Percentiles rank a stretch among this genome's conserved stretches.
Conservation (phyloP, 345 rosid genomes). For the Eucalyptus sideroxylon region DNA sequence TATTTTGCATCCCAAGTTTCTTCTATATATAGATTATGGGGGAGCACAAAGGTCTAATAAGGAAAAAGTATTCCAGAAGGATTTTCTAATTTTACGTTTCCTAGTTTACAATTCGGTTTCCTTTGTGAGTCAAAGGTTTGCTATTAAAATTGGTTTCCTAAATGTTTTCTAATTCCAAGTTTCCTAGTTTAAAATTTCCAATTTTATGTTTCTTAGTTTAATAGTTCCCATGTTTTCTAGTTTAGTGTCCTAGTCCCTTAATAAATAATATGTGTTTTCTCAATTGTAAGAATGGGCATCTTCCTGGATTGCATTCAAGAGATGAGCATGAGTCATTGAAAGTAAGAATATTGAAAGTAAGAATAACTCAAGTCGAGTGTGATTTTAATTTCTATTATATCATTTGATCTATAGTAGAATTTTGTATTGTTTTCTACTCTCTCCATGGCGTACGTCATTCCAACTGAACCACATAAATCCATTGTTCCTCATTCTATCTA, state of each 20-base stretch:
- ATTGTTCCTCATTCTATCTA: rapidly evolving
- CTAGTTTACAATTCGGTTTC: not conserved
- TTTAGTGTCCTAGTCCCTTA: not conserved
- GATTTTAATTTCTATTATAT: not conserved
- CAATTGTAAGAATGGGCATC: not conserved
- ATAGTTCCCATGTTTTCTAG: not conserved
- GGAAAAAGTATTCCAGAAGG: not conserved
- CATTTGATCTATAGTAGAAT: not conserved
- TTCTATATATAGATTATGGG: not conserved
- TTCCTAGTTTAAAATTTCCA: not conserved
- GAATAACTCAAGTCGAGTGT: not conserved
- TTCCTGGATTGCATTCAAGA: not conserved
- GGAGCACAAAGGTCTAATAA: not conserved
- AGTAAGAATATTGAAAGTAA: not conserved
- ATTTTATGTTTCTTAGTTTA: not conserved
- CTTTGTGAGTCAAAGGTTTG: not conserved
- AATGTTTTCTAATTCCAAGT: not conserved
- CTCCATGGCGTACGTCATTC: not conserved
- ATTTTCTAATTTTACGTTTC: not conserved
- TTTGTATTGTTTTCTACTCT: not conserved
- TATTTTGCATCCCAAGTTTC: not conserved
- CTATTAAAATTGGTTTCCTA: not conserved
- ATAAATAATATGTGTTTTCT: not conserved
- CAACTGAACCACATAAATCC: not conserved
- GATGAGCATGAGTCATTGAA: not conserved